Conservation (phyloP, 2,329 filamentous ascomycete species). For the Bipolaris victoriae region DNA sequence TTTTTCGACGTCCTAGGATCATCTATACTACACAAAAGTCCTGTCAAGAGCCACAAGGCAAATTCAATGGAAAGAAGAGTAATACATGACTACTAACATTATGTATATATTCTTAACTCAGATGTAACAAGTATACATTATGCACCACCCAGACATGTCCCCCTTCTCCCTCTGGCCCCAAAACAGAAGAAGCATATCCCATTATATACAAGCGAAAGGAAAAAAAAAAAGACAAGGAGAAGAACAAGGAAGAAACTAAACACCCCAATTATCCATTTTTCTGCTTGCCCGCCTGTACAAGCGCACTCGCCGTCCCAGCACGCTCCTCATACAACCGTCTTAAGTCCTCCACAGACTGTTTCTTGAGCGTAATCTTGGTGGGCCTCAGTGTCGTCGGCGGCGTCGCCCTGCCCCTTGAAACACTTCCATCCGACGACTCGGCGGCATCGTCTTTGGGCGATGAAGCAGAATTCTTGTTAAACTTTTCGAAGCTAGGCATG, state of each 20-base stretch:
- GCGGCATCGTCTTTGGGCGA: conserved; percentile 12
- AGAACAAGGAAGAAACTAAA: not conserved
- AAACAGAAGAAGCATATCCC: too few relatives aligned
- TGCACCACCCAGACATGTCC: too few relatives aligned
- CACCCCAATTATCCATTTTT: not conserved
- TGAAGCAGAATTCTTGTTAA: conserved; percentile 16
- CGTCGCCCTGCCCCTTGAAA: conserved; percentile 18
- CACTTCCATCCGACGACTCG: conserved; percentile 4
- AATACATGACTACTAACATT: not conserved
- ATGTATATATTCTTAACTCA: too few relatives aligned
- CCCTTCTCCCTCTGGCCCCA: not conserved
- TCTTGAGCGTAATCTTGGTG: conserved; percentile 51
- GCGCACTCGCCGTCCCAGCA: conserved; percentile 48
- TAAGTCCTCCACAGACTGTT: conserved; percentile 56
- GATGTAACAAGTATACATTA: too few relatives aligned
- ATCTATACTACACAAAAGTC: too few relatives aligned
- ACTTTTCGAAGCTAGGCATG: conserved; percentile 54
- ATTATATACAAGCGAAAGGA: not conserved
- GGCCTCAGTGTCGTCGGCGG: conserved; percentile 37
- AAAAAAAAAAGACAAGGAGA: not conserved
- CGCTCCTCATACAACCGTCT: conserved; percentile 57
- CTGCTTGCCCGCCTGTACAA: conserved; percentile 27
- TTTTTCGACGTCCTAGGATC: not conserved
- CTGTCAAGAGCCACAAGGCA: too few relatives aligned
- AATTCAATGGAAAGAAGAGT: not conserved